Percentiles rank a stretch among this genome's conserved stretches.
These are phyloP conservation scores for Hanseniaspora pseudoguilliermondii DNA, from an alignment of 805 yeast genomes.

Conservation along the genomic window DNA sequence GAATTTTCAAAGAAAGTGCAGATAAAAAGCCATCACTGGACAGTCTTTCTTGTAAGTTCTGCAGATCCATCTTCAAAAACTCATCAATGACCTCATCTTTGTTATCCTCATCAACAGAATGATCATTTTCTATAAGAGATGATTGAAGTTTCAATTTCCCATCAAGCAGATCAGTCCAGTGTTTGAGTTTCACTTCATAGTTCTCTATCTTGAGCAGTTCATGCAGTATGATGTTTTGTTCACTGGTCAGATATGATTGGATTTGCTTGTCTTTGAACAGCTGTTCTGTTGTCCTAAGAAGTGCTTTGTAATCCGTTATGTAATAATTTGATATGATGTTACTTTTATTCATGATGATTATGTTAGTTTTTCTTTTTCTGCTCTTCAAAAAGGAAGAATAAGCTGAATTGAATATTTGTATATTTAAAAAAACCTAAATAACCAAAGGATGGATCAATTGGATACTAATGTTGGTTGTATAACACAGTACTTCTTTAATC, in stretches of 20 bases:
- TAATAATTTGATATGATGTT: constrained; percentile 21
- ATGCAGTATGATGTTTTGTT: constrained; percentile 41
- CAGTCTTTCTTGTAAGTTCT: constrained; percentile 30
- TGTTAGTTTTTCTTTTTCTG: background rate
- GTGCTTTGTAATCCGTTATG: constrained; percentile 22
- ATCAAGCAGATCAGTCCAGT: background rate
- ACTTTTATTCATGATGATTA: background rate
- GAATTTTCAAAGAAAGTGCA: constrained; percentile 47
- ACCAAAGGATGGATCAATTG: too few species aligned
- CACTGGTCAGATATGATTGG: constrained; percentile 40
- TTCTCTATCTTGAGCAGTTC: constrained; percentile 31
- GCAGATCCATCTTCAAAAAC: constrained; percentile 31
- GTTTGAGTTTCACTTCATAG: constrained; percentile 15
- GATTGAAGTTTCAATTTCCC: constrained; percentile 5
- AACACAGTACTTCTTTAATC: too few species aligned
- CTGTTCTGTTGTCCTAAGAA: constrained; percentile 28
- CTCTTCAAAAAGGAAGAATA: background rate
- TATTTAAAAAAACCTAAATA: background rate
- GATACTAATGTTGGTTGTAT: too few species aligned
- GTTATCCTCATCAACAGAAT: constrained; percentile 6
- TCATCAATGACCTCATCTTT: constrained; percentile 16
- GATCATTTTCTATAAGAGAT: constrained; percentile 2
- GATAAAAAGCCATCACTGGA: constrained; percentile 38
- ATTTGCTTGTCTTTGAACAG: constrained; percentile 31
- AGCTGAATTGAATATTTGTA: background rate